A percentile compares a stretch with the other conserved stretches of the same genome.
Conservation (phyloP, 2,329 filamentous ascomycete genomes). For the Aspergillus arachidicola region DNA sequence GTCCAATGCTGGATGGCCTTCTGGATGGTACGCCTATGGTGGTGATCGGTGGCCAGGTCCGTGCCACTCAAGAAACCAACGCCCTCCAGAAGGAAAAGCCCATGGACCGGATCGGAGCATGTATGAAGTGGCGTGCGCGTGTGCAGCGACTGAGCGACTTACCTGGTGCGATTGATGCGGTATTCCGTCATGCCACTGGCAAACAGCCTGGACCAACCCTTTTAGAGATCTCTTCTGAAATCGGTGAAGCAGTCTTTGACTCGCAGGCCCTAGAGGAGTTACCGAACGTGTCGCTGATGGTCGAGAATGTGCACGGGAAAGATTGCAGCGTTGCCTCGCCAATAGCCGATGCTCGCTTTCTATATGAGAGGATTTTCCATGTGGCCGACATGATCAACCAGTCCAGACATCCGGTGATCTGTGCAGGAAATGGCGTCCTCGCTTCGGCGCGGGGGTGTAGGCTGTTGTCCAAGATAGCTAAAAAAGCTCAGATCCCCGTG, state of each 20-base stretch:
- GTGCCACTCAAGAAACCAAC: background rate
- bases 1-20: background rate
- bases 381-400: background rate
- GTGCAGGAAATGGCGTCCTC: slow-evolving; percentile 1
- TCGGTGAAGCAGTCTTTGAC: background rate
- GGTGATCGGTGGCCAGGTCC: background rate
- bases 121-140: background rate
- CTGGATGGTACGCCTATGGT: background rate
- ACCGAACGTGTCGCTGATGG: background rate
- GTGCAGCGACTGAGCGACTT: background rate
- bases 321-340: background rate
- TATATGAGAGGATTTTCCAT: background rate
- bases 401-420: background rate
- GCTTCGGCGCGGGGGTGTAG: background rate
- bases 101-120: background rate
- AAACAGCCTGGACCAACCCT: background rate
- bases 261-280: background rate
- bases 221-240: background rate
- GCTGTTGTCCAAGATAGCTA: background rate
- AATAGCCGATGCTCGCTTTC: too few relatives aligned
- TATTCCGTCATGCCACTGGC: background rate
- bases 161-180: background rate
- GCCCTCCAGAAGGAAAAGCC: too few relatives aligned
- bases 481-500: slow-evolving; percentile 8
- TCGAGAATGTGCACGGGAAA: background rate